Conservation (phyloP, 2,329 filamentous ascomycete species). For the Coniella vitis region DNA sequence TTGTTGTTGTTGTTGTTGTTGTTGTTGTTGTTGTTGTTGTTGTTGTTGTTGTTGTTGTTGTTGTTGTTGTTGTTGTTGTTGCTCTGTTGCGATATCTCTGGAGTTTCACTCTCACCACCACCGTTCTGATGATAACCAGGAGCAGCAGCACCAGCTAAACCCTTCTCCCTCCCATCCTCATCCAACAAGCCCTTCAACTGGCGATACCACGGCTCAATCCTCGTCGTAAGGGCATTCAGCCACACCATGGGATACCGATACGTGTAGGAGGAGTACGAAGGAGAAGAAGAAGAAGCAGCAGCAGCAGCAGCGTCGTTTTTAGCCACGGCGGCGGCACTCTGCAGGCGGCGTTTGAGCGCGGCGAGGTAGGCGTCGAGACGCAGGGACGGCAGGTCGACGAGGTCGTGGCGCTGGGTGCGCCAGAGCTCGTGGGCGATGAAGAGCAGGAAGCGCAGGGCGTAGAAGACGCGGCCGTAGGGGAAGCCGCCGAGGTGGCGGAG, state of each 20-base stretch:
- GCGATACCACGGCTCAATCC: constrained; percentile 11
- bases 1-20: too few relatives aligned
- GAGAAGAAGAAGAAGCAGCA: too few relatives aligned
- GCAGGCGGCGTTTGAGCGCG: constrained; percentile 1
- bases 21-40: too few relatives aligned
- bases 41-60: too few relatives aligned
- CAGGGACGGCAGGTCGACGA: constrained; percentile 7
- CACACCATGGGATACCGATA: constrained; percentile 13
- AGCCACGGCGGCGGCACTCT: neutral
- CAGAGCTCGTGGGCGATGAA: constrained; percentile 10
- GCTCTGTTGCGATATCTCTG: too few relatives aligned
- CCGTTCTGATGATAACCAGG: neutral
- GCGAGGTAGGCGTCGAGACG: constrained; percentile 6
- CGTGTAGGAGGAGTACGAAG: too few relatives aligned
- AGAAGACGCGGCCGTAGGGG: constrained; percentile 8
- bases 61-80: neutral
- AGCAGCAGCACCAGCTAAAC: neutral
- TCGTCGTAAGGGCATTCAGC: constrained; percentile 9
- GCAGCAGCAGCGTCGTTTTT: too few relatives aligned
- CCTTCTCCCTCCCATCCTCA: neutral
- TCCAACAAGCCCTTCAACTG: constrained; percentile 4
- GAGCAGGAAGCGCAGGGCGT: constrained; percentile 12
- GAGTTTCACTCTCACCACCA: neutral
- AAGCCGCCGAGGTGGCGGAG: constrained; percentile 8
- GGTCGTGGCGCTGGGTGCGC: constrained; percentile 4